phyloP scores from a whole-genome alignment of 2,329 filamentous ascomycete genomes.

The Diaporthe australafricana region DNA sequence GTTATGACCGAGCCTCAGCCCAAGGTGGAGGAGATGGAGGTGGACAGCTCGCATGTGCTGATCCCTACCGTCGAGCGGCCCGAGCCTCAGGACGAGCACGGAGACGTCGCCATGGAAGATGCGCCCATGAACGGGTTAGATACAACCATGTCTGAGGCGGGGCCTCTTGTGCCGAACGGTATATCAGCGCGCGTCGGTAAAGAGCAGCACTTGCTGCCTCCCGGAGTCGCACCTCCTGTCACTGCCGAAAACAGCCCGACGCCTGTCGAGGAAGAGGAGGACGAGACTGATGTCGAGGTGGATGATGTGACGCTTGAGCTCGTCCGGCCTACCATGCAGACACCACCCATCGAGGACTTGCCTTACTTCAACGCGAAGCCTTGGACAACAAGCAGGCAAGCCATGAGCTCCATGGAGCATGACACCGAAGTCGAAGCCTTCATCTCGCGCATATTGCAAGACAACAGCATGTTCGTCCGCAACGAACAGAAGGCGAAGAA shows the following conservation, averaged over 20 bases:
- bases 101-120: constrained; percentile 53
- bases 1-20: constrained; percentile 44
- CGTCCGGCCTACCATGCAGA: constrained; percentile 63
- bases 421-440: constrained; percentile 56
- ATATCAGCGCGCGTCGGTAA: constrained; percentile 40
- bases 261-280: constrained; percentile 61
- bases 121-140: constrained; percentile 36
- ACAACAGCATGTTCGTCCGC: constrained; percentile 51
- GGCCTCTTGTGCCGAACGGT: constrained; percentile 36
- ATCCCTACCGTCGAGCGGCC: constrained; percentile 41
- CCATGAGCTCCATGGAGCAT: constrained; percentile 55
- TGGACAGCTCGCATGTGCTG: constrained; percentile 47
- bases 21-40: constrained; percentile 56
- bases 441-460: constrained; percentile 57
- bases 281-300: constrained; percentile 66
- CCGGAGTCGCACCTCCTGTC: constrained; percentile 36
- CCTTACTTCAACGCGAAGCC: constrained; percentile 59
- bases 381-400: constrained; percentile 61
- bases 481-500: constrained; percentile 54
- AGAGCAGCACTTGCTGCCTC: constrained; percentile 34
- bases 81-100: constrained; percentile 39
- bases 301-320: constrained; percentile 61
- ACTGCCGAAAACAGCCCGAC: constrained; percentile 58
- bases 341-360: constrained; percentile 66
- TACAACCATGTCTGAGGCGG: constrained; percentile 14